Evolutionary conservation across 768 basidiomycete species (phyloP).

Genomic region (Harrya chromipes): DNA sequence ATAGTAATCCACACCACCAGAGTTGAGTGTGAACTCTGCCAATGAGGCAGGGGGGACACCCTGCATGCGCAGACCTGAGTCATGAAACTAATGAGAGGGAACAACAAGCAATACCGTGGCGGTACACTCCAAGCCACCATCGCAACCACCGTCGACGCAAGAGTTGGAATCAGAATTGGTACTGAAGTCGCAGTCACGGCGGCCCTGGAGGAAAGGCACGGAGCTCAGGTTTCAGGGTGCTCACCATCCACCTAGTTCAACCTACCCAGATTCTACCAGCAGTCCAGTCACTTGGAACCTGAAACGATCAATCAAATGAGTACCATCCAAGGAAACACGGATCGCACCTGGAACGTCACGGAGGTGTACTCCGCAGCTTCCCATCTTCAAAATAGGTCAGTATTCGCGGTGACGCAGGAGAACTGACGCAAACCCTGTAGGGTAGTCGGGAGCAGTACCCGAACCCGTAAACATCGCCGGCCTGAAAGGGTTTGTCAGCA

Average conservation of each 20-base stretch:
- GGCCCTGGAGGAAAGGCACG: constrained; percentile 29
- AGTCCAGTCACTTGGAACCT: constrained; percentile 63
- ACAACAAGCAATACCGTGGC: constrained; percentile 36
- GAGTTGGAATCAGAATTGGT: constrained; percentile 49
- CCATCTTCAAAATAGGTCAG: constrained; percentile 28
- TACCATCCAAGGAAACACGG: background rate
- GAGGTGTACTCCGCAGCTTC: constrained; percentile 26
- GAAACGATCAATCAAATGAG: background rate
- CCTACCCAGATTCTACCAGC: constrained; percentile 63
- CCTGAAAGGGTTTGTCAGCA: constrained; percentile 31
- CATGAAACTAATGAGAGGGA: background rate
- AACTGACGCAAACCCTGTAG: constrained; percentile 41
- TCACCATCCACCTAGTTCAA: background rate
- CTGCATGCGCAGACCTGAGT: constrained; percentile 23
- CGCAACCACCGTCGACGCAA: constrained; percentile 65
- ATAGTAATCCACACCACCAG: constrained; percentile 50
- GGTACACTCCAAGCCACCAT: constrained; percentile 63
- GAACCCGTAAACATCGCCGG: constrained; percentile 60
- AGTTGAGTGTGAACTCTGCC: constrained; percentile 61
- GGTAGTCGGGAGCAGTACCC: constrained; percentile 42
- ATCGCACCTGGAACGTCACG: constrained; percentile 27
- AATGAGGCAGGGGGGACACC: constrained; percentile 68
- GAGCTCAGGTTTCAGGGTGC: no score
- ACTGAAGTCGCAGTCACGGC: constrained; percentile 61
- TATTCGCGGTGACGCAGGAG: background rate